Base-by-base conservation (phyloP, 768 basidiomycete species). In the Amanita thiersii region DNA sequence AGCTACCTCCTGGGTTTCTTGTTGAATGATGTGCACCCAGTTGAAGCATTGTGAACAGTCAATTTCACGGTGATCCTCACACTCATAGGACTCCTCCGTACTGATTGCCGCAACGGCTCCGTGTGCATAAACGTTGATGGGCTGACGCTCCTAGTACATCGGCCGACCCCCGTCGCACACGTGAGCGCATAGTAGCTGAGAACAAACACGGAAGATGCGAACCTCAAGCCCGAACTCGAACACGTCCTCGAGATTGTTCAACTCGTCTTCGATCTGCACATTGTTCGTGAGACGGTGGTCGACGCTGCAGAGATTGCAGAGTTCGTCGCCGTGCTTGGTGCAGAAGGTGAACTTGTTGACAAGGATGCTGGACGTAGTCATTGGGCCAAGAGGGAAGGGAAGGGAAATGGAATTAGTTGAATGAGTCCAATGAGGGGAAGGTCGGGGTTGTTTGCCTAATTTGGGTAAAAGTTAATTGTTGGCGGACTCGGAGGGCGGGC, bases 31-130 rank as follows among this genome's bases (percentile, higher is more conserved):
- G n/a, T 35, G 44, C 10, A 56, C 53, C 65, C 65, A 67, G 46
- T 64, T 49, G 28, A 67, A 65, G 45, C 65, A 67, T 11, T 31
- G 46, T 7, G 37, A 34, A 35, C 64, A 66, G 32, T 64, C 56
- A 14, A 56, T 46, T 11, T 31, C 48, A 21, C 52, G 37, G 40
- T 66, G 64, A 28, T 44, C 38, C 19, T 41, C 41, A 47, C 64
- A 62, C 35, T 60, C 43, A 36, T 49, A 61, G 18, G 49, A 24
- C 4, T 46, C 46, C n/a, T 45, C 37, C 14, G 31, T 36, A 19
- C 30, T 42, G 24, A 38, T 17, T 12, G 41, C 48, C 3, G 45
- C 50, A 18, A 26, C 39, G 8, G 41, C 45, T 8, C 47, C 40
- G 12, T 30, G 31, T 3, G 46, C 46, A 34, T 43, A 47, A 10